phyloP scores from a whole-genome alignment of 805 yeast species.

The Grigorovia jiainica region DNA sequence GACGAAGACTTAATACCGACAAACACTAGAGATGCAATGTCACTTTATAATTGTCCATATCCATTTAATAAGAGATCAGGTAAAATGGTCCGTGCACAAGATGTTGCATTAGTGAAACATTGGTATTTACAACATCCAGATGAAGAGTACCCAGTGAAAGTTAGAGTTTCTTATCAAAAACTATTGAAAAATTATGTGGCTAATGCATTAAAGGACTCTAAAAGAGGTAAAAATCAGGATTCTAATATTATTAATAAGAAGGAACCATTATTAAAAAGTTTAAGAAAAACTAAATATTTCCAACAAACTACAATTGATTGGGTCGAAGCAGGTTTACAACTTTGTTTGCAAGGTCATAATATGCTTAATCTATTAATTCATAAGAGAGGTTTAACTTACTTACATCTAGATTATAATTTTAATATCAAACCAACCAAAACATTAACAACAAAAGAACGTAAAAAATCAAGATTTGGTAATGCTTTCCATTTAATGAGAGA shows the following conservation, averaged over 20 bases:
- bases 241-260: slow-evolving; percentile 39
- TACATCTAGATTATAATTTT: slow-evolving; percentile 92
- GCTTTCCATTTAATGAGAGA: slow-evolving; percentile 93
- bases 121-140: slow-evolving; percentile 74
- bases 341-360: slow-evolving; percentile 87
- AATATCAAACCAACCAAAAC: slow-evolving; percentile 95
- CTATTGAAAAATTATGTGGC: slow-evolving; percentile 67
- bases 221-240: slow-evolving; percentile 28
- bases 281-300: slow-evolving; percentile 76
- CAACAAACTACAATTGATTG: slow-evolving; percentile 90
- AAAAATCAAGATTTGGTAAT: slow-evolving; percentile 90
- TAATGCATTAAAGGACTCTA: slow-evolving; percentile 50
- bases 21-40: slow-evolving; percentile 47
- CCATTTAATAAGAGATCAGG: slow-evolving; percentile 80
- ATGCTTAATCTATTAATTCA: slow-evolving; percentile 87
- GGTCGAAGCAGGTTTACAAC: slow-evolving; percentile 97
- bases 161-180: slow-evolving; percentile 81
- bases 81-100: slow-evolving; percentile 70
- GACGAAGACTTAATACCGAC: slow-evolving; percentile 38
- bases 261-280: slow-evolving; percentile 41
- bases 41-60: slow-evolving; percentile 69
- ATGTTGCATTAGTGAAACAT: slow-evolving; percentile 70
- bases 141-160: slow-evolving; percentile 58
- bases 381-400: slow-evolving; percentile 79
- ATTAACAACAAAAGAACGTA: slow-evolving; percentile 89